These are phyloP conservation scores for Avicennia marina DNA, from an alignment of 257 asterid genomes.

Conservation along the genomic window DNA sequence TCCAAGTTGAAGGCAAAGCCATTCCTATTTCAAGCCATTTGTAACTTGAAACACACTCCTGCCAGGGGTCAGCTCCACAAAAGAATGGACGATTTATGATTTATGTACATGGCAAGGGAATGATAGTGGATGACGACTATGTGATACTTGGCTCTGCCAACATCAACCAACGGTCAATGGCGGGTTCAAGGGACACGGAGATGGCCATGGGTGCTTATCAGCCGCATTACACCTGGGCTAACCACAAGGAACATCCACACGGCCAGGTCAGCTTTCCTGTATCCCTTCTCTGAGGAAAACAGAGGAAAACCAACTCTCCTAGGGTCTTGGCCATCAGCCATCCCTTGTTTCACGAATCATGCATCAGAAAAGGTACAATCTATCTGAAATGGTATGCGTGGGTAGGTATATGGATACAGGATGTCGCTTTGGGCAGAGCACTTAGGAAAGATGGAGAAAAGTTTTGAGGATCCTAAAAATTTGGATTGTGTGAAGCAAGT, in stretches of 20 bases:
- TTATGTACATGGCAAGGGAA: constrained; percentile 62
- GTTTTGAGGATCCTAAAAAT: constrained; percentile 28
- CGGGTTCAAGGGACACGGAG: constrained; percentile 60
- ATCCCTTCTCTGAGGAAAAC: background rate
- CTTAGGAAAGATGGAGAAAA: constrained; percentile 27
- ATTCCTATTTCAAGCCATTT: background rate
- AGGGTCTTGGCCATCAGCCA: no score
- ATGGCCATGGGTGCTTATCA: constrained; percentile 68
- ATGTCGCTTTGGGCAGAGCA: constrained; percentile 78
- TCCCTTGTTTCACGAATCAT: background rate
- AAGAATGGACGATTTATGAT: constrained; percentile 51
- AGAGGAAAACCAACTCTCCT: background rate
- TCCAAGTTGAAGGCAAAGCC: no score
- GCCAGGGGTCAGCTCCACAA: constrained; percentile 31
- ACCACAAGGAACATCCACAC: constrained; percentile 27
- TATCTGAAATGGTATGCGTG: background rate
- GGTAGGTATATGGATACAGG: constrained; percentile 55
- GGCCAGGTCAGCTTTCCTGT: constrained; percentile 36
- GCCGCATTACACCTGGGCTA: constrained; percentile 48
- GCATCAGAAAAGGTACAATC: background rate
- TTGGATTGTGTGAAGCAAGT: constrained; percentile 32
- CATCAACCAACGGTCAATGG: constrained; percentile 62
- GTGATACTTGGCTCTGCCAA: constrained; percentile 60
- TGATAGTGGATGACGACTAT: constrained; percentile 63
- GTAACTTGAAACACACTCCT: background rate